These are phyloP conservation scores for Backusella mclennaniae DNA, from an alignment of 192 early-diverging fungal species.

Conservation along the genomic window DNA sequence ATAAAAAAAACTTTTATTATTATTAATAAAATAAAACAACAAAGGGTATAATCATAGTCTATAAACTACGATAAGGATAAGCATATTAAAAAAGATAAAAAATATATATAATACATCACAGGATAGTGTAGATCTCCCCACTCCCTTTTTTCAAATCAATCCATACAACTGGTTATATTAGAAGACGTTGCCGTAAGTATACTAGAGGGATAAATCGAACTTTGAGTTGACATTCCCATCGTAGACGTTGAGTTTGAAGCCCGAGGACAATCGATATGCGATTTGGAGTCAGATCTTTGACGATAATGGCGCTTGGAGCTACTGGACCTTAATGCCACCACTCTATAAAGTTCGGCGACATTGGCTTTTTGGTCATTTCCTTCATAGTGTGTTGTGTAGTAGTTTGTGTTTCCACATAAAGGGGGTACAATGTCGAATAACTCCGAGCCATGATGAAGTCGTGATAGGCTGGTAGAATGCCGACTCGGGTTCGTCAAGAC, in stretches of 20 bases:
- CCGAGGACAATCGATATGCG: neutral
- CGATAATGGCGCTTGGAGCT: neutral
- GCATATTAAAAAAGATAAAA: neutral
- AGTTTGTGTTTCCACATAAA: neutral
- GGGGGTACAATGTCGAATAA: slow-evolving; percentile 14
- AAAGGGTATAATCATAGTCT: slow-evolving; percentile 6
- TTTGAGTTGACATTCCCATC: neutral
- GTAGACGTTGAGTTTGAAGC: slow-evolving; percentile 13
- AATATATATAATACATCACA: neutral
- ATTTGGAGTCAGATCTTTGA: neutral
- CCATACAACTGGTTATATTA: neutral
- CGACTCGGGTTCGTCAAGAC: slow-evolving; percentile 9
- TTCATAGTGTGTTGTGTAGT: neutral
- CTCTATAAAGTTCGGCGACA: neutral
- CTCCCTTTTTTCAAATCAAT: neutral
- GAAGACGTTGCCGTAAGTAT: neutral
- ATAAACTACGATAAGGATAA: neutral
- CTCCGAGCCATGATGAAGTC: neutral
- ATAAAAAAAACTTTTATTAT: neutral
- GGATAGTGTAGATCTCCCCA: neutral
- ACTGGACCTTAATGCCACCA: neutral
- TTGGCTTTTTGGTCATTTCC: neutral
- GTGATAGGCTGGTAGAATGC: slow-evolving; percentile 14
- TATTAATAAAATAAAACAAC: neutral
- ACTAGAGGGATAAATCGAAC: neutral